Base-by-base conservation (phyloP, 345 rosid genomes). In the Lepidium sativum region DNA sequence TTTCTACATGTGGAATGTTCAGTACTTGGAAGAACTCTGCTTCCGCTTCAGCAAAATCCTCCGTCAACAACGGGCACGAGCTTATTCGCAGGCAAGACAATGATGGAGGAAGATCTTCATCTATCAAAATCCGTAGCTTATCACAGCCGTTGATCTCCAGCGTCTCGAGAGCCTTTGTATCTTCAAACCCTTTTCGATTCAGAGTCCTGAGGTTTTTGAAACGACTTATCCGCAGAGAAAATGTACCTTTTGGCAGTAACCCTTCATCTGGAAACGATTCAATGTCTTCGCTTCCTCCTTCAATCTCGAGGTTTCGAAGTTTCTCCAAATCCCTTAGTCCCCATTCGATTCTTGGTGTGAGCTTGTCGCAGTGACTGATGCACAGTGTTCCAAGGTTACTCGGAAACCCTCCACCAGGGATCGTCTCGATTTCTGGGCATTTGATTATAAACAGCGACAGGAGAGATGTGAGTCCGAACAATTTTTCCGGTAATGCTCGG, bases 261-360 rank as follows among this genome's bases (percentile, higher is more conserved):
- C 69, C 64, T 60, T 74, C 72, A 0, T 71, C 73, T 1, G 79
- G 81, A 64, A 80, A 77, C 68, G 79, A 77, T 21, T 64, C 77
- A 5, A 65, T 18, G 16, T 63, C 69, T 1, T 25, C 25, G 48
- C 61, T 51, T 12, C 72, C 73, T 45, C 77, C 80, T 54, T 73
- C 78, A 17, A 80, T 68, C 63, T 80, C 76, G 6, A 80, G 47
- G 27, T 70, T 63, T 9, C 49, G 68, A 11, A 76, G 76, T 9
- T 74, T 66, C 6, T 69, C 63, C 9, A 79, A 68, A 35, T 64
- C 56, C 15, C 70, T 47, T 11, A 79, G n/a, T 7, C 74, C 71
- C 83, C 80, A 73, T 2, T 59, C 52, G 40, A 56, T 35, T 6
- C 41, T 15, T 1, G 72, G 80, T 8, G 58, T 76, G 34, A 79